Conservation (phyloP, 2,329 filamentous ascomycete genomes). For the Aspergillus sergii region DNA sequence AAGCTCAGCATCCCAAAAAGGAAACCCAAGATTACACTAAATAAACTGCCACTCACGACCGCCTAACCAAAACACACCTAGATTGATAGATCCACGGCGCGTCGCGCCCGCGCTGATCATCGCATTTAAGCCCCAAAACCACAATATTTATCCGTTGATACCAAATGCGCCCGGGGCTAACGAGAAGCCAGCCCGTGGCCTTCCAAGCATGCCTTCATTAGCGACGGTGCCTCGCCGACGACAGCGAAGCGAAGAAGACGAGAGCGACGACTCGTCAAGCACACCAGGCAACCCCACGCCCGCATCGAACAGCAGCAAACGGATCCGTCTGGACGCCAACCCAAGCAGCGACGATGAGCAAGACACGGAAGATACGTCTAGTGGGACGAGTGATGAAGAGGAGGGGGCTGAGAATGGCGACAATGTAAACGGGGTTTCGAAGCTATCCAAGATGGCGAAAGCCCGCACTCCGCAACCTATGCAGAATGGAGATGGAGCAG, state of each 20-base stretch:
- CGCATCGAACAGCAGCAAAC: slow-evolving; percentile 35
- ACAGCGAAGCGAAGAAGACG: slow-evolving; percentile 30
- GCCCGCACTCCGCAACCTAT: background rate
- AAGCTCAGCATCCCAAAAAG: background rate
- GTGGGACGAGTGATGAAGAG: slow-evolving; percentile 24
- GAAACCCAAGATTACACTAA: background rate
- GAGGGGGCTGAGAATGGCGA: slow-evolving; percentile 18
- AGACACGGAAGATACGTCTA: background rate
- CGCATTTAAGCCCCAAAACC: slow-evolving; percentile 10
- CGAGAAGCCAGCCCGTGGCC: slow-evolving; percentile 6
- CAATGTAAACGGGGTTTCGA: background rate
- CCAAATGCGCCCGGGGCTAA: slow-evolving; percentile 9
- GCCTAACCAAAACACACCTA: background rate
- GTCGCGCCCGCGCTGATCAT: slow-evolving; percentile 29
- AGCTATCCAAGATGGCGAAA: background rate
- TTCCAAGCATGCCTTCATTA: slow-evolving; percentile 31
- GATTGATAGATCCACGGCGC: slow-evolving; percentile 15
- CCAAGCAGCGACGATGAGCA: background rate
- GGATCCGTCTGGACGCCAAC: slow-evolving; percentile 30
- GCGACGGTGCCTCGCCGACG: slow-evolving; percentile 33
- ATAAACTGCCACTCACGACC: background rate
- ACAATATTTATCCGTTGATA: background rate
- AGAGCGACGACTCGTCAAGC: slow-evolving; percentile 22
- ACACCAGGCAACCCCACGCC: slow-evolving; percentile 22
- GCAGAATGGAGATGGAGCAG: slow-evolving; percentile 8